Evolutionary conservation across 2,329 filamentous ascomycete species (phyloP), one percentile per base, ranked within the genome.

Genomic region (Calonectria crousiana): DNA sequence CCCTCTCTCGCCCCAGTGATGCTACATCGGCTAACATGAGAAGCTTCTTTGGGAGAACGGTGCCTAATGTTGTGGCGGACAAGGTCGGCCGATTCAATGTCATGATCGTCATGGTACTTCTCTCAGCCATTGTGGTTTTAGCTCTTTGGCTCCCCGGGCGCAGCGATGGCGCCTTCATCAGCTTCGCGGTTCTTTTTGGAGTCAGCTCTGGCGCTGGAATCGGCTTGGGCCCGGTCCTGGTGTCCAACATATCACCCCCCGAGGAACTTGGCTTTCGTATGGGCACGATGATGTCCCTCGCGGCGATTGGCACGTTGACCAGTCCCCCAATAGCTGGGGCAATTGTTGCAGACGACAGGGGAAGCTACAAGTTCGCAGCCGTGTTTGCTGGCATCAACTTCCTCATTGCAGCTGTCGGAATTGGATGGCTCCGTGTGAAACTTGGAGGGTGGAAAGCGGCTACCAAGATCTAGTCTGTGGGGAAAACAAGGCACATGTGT

Each of bases 51-150:
- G 76, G 76, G 41, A 67, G 76, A 34, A 77, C 73, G 41, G 66
- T 78, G 62, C 76, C 75, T 34, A 78, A 78, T 67, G 68, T 69
- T 51, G 30, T 76, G n/a, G 76, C 75, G 3, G 76, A 78, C 70
- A 78, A 71, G 30, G 14, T 75, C 30, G 74, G 76, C 10, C 72
- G 67, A n/a, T 76, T 71, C 71, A 78, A 74, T 64, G 77, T 77
- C 66, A 77, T 77, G 72, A 47, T 74, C 13, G 47, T 53, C 47
- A 77, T 76, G 75, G 28, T 65, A 2, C 20, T 74, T 20, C 65
- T 76, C 26, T 75, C 72, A 1, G 51, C 64, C n/a, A 38, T 69
- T 9, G 47, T 76, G 44, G 52, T 75, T 36, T 65, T 75, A 13
- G 71, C 38, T 16, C 70, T 78, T 62, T 74, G 76, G 75, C 75